Base-by-base conservation (phyloP, 1,139 yeast genomes). In the Hemisphaericaspora lyxosophila region DNA sequence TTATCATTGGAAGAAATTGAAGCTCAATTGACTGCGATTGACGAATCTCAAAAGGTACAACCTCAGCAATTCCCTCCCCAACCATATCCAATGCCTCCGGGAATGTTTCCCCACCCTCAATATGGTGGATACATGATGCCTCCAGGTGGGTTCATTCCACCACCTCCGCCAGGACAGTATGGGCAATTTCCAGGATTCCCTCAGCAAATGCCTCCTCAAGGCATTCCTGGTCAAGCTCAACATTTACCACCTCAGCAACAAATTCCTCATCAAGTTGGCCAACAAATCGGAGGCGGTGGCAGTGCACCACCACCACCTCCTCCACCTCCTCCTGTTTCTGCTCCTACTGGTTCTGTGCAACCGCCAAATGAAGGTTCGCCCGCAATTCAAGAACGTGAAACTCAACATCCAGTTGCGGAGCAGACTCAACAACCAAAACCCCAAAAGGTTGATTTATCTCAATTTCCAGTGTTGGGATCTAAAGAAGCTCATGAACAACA, bases 1-100 rank as follows among this genome's bases (percentile, higher is more conserved):
- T 65, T 82, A 48, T 82, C 90, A 12, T 67, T 85, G 50, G 88
- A 82, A 56, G 92, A 85, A 51, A 80, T 83, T 48, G 92, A 85
- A 57, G 86, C 90, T 11, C 87, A 80, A 53, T 72, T 85, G 60
- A 67, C 80, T 45, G 68, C 75, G 17, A 70, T 70, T 46, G 75
- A 70, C 45, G 63, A 57, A 39, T 39, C 52, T 19, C 67, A 59
- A 32, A 45, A 38, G 17, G 66, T 51, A 31, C 54, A 39, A 35
- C 44, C 47, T 14, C 51, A 46, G 15, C 55, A 45, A 38, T 46
- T 43, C 38, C 54, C 54, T 12, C 55, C 54, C 24, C 68, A 59
- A 39, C 59, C 55, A 12, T 66, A 53, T 47, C 69, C 64, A 11
- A 53, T 62, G 32, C 27, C 33, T 46, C 70, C 70, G 24, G 70